phyloP scores from a whole-genome alignment of 2,329 filamentous ascomycete species.

The Ramularia endophylla region DNA sequence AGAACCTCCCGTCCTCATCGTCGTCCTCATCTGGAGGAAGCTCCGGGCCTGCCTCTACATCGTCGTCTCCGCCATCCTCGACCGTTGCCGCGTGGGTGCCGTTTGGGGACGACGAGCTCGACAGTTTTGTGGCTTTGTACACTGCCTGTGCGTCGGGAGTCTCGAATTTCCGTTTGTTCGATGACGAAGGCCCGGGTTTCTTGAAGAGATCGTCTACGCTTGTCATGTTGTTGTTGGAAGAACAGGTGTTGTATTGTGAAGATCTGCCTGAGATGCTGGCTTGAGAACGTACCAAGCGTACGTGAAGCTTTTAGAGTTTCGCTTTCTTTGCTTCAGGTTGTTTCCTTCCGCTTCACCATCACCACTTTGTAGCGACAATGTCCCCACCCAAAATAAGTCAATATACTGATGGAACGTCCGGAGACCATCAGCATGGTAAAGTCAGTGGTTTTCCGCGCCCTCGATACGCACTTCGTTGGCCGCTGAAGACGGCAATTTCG shows the following conservation, averaged over 20 bases:
- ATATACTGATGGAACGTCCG: too few species aligned
- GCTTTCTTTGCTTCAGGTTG: too few species aligned
- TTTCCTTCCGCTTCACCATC: too few species aligned
- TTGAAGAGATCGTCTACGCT: conserved; percentile 60
- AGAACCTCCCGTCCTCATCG: conserved; percentile 91
- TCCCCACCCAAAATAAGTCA: too few species aligned
- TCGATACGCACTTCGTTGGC: too few species aligned
- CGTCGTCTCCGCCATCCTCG: conserved; percentile 53
- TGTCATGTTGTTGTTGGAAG: conserved; percentile 40
- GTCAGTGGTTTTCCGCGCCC: too few species aligned
- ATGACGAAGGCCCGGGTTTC: conserved; percentile 42
- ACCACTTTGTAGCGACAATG: too few species aligned
- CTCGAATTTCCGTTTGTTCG: conserved; percentile 54
- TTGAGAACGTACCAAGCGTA: too few species aligned
- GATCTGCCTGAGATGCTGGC: background rate
- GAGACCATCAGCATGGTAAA: too few species aligned
- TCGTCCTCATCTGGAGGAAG: conserved; percentile 43
- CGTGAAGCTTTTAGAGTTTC: too few species aligned
- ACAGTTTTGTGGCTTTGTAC: conserved; percentile 56
- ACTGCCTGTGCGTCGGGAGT: conserved; percentile 49
- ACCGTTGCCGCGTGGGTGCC: conserved; percentile 40
- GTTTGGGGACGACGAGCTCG: conserved; percentile 41
- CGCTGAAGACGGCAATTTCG: too few species aligned
- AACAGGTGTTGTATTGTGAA: background rate
- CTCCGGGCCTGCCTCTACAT: conserved; percentile 32